These are phyloP conservation scores for Oenanthe sinensis DNA, from an alignment of 129 eudicot species.

Conservation along the genomic window DNA sequence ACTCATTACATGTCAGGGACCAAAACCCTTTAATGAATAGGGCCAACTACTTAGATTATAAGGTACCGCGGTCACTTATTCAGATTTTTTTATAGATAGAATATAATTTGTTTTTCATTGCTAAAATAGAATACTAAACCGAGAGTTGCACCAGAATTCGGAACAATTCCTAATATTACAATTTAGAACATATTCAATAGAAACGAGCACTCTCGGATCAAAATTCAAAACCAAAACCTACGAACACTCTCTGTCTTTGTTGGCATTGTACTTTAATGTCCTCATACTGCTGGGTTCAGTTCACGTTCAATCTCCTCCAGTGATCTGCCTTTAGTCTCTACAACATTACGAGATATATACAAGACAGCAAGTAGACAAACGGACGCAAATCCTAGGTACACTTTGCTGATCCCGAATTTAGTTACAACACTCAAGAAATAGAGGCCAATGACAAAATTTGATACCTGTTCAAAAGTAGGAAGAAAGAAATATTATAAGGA, in stretches of 20 bases:
- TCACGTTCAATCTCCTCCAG: conserved; percentile 87
- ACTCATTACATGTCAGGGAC: too few relatives aligned
- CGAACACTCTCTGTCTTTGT: conserved; percentile 18
- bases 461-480: conserved; percentile 36
- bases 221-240: conserved; percentile 13
- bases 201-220: neutral
- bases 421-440: conserved; percentile 85
- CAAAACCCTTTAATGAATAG: too few relatives aligned
- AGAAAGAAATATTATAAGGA: neutral
- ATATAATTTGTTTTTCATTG: too few relatives aligned
- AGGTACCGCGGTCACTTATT: too few relatives aligned
- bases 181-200: neutral
- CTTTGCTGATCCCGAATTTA: conserved; percentile 73
- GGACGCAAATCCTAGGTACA: conserved; percentile 78
- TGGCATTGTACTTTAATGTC: conserved; percentile 5
- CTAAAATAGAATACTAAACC: too few relatives aligned
- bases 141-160: too few relatives aligned
- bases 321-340: conserved; percentile 94
- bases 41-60: too few relatives aligned
- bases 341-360: conserved; percentile 78
- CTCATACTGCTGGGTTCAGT: conserved; percentile 56
- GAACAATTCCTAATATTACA: neutral
- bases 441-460: conserved; percentile 86
- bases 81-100: too few relatives aligned
- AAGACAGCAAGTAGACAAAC: conserved; percentile 65